phyloP scores from a whole-genome alignment of 441 rosid species.

The Gossypium aridum region DNA sequence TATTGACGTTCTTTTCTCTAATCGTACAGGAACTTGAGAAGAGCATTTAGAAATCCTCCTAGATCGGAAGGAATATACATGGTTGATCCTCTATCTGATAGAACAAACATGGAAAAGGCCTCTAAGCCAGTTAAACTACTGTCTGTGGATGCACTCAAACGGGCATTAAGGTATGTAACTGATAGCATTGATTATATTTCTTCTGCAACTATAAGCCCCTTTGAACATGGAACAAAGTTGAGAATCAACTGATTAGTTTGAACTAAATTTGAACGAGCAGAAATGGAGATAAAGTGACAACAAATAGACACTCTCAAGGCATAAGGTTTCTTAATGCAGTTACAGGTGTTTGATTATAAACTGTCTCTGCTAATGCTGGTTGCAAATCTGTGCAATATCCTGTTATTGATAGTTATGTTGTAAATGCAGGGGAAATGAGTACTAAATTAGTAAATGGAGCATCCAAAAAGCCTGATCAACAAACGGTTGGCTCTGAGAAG shows the following conservation, averaged over 20 bases:
- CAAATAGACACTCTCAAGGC: constrained; percentile 85
- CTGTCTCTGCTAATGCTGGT: constrained; percentile 9
- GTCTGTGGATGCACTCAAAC: constrained; percentile 75
- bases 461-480: constrained; percentile 26
- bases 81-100: constrained; percentile 57
- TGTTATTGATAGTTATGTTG: background rate
- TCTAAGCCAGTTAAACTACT: constrained; percentile 52
- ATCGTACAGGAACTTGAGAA: constrained; percentile 51
- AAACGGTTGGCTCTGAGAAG: constrained; percentile 31
- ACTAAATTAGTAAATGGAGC: constrained; percentile 31
- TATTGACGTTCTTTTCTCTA: background rate
- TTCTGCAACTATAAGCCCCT: background rate
- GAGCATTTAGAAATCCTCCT: constrained; percentile 49
- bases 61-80: constrained; percentile 58
- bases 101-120: constrained; percentile 36
- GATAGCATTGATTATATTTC: background rate
- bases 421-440: constrained; percentile 38
- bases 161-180: constrained; percentile 61
- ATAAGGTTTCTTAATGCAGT: constrained; percentile 80
- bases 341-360: constrained; percentile 44
- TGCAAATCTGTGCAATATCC: background rate
- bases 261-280: constrained; percentile 34
- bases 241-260: background rate
- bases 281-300: constrained; percentile 82
- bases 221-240: background rate